phyloP scores from a whole-genome alignment of 2,329 filamentous ascomycete species.

The Talaromyces atroroseus region DNA sequence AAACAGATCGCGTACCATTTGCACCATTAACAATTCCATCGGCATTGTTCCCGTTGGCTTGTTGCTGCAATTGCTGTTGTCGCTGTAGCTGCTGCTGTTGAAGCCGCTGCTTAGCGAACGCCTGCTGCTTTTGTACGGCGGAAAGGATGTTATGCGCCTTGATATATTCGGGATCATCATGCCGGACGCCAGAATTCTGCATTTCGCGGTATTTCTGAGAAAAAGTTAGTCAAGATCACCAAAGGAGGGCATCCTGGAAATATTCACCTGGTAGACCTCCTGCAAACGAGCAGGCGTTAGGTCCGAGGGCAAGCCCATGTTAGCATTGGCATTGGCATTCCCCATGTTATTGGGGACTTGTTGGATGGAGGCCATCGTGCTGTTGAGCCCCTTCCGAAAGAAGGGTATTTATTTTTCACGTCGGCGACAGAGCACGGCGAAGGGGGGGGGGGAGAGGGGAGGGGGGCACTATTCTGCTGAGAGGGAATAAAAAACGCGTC shows the following conservation, averaged over 20 bases:
- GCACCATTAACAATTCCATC: slow-evolving; percentile 34
- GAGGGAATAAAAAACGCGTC: slow-evolving; percentile 20
- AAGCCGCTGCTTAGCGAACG: slow-evolving; percentile 53
- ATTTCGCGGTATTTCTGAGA: slow-evolving; percentile 79
- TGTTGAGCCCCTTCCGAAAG: slow-evolving; percentile 12
- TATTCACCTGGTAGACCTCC: slow-evolving; percentile 55
- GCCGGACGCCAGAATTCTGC: slow-evolving; percentile 75
- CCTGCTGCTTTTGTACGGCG: slow-evolving; percentile 60
- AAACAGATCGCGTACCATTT: slow-evolving; percentile 30
- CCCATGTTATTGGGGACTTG: slow-evolving; percentile 4
- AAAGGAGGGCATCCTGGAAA: neutral
- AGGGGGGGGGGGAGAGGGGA: neutral
- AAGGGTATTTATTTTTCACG: neutral
- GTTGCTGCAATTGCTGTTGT: slow-evolving; percentile 43
- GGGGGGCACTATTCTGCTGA: neutral
- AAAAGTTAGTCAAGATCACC: slow-evolving; percentile 31
- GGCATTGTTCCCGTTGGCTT: slow-evolving; percentile 29
- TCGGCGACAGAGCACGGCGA: neutral
- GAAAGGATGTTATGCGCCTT: slow-evolving; percentile 72
- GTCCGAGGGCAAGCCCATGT: slow-evolving; percentile 57
- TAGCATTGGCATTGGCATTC: slow-evolving; percentile 58
- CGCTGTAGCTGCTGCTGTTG: slow-evolving; percentile 41
- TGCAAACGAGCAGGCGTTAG: slow-evolving; percentile 73
- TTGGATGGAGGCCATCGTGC: slow-evolving; percentile 75
- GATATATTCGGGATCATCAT: slow-evolving; percentile 79